Conservation (phyloP, 441 rosid species). For the Gossypium schwendimanii region DNA sequence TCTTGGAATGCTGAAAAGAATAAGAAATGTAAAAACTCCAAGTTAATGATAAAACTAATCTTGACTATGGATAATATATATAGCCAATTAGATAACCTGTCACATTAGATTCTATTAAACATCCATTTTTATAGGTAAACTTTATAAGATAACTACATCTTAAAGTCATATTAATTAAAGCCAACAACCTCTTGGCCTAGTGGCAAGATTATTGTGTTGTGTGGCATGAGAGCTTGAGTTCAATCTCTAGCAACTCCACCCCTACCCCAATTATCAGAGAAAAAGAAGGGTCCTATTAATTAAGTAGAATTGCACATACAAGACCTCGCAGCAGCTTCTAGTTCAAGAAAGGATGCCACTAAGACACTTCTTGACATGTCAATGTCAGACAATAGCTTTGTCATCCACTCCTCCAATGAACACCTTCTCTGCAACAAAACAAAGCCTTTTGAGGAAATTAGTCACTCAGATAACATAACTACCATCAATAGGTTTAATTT, state of each 20-base stretch:
- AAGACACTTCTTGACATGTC: conserved; percentile 83
- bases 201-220: no score
- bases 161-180: conserved; percentile 15
- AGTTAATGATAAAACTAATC: neutral
- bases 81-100: neutral
- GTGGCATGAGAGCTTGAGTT: no score
- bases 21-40: neutral
- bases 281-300: conserved; percentile 5
- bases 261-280: no score
- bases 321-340: conserved; percentile 95
- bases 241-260: no score
- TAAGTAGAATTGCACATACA: conserved; percentile 50
- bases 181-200: no score
- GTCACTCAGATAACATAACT: conserved; percentile 5
- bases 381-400: conserved; percentile 85
- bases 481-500: neutral
- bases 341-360: conserved; percentile 90
- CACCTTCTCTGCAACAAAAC: conserved; percentile 83
- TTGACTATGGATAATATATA: neutral
- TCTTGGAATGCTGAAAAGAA: conserved; percentile 79
- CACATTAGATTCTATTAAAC: neutral
- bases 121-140: conserved; percentile 7
- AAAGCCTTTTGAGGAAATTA: conserved; percentile 36
- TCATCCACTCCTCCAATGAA: conserved; percentile 96
- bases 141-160: conserved; percentile 3